Evolutionary conservation across 805 yeast species (phyloP).

Genomic region (Candida oleophila): DNA sequence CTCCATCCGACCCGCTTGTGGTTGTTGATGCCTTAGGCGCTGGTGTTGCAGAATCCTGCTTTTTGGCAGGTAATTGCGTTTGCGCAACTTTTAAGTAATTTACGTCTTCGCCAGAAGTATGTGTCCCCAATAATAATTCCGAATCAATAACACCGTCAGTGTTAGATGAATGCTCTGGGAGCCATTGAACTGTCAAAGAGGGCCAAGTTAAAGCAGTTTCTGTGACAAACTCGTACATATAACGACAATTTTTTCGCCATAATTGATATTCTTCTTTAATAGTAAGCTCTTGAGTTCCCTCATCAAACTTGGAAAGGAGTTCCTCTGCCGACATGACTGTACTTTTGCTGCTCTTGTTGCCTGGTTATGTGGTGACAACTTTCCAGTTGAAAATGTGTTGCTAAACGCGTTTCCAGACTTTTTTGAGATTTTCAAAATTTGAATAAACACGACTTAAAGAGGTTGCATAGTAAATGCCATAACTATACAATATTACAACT

Average conservation of each 20-base stretch:
- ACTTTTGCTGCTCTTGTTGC: no score
- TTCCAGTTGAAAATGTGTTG: neutral
- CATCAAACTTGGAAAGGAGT: constrained; percentile 3
- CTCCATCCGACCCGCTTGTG: neutral
- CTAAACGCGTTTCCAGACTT: neutral
- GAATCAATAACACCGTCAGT: constrained; percentile 39
- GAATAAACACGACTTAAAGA: neutral
- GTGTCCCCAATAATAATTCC: constrained; percentile 65
- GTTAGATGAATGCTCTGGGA: constrained; percentile 42
- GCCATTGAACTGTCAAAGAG: constrained; percentile 75
- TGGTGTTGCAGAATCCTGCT: constrained; percentile 4
- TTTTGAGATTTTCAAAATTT: neutral
- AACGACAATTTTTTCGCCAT: constrained; percentile 80
- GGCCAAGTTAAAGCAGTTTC: constrained; percentile 85
- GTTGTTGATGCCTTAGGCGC: constrained; percentile 17
- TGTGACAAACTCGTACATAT: constrained; percentile 79
- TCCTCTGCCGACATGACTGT: constrained; percentile 4
- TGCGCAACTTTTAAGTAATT: constrained; percentile 67
- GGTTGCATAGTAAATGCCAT: neutral
- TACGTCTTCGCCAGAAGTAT: constrained; percentile 66
- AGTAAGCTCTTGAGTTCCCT: constrained; percentile 35
- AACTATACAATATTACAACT: neutral
- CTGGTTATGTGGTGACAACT: no score
- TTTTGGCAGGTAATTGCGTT: constrained; percentile 50
- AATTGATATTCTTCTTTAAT: constrained; percentile 68